Conservation (phyloP, 176 grass and related monocot species). For the Sorghum bicolor region Sorghum_bicolor_NCBIv3 NC_012873.2:58666001-58666500, state of each 20-base stretch:
- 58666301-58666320: background rate
- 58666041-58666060: constrained; percentile 94
- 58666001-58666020: background rate
- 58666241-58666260: background rate
- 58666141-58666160: background rate
- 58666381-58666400: background rate
- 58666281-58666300: background rate
- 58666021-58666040: constrained; percentile 84
- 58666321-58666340: background rate
- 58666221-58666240: constrained; percentile 28
- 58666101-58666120: constrained; percentile 7
- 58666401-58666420: background rate
- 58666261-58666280: constrained; percentile 15
- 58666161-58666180: background rate
- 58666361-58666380: background rate
- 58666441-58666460: background rate
- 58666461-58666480: constrained; percentile 1
- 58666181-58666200: background rate
- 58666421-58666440: constrained; percentile 42
- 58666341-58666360: background rate
- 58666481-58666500: background rate
- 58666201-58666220: background rate
- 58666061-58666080: constrained; percentile 79
- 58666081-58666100: constrained; percentile 20
- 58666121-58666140: background rate